Conservation (phyloP, 2,329 filamentous ascomycete genomes). For the Sphaerulina musiva region DNA sequence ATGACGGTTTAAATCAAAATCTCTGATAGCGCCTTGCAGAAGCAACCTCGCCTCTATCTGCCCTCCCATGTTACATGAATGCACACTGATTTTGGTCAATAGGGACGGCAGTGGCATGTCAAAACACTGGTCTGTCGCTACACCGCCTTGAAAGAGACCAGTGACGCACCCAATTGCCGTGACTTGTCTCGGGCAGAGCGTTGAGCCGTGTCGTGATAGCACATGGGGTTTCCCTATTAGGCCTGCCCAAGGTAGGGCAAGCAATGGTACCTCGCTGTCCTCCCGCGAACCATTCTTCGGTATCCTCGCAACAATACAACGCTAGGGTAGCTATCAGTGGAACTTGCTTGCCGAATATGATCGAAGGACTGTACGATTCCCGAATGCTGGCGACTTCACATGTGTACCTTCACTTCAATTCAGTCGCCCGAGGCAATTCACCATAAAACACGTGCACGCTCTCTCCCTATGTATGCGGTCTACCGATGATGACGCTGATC, state of each 20-base stretch:
- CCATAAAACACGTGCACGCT: not conserved
- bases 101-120: not conserved
- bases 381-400: not conserved
- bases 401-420: not conserved
- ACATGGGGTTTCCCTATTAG: too few relatives aligned
- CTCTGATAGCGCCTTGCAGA: constrained; percentile 15
- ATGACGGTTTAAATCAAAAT: constrained; percentile 27
- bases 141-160: not conserved
- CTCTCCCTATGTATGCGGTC: not conserved
- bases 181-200: too few relatives aligned
- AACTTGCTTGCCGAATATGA: constrained; percentile 29
- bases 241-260: too few relatives aligned
- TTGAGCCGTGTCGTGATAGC: too few relatives aligned
- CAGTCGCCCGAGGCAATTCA: not conserved
- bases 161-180: not conserved
- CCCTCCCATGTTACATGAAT: not conserved
- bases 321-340: constrained; percentile 18
- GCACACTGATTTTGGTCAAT: not conserved
- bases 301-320: too few relatives aligned
- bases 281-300: too few relatives aligned
- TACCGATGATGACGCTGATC: not conserved
- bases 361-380: not conserved
- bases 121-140: not conserved
- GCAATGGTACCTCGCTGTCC: too few relatives aligned
- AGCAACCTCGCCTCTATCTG: not conserved